Conservation (phyloP, 78 protist species). For the Dictyostelium discoideum region DNA sequence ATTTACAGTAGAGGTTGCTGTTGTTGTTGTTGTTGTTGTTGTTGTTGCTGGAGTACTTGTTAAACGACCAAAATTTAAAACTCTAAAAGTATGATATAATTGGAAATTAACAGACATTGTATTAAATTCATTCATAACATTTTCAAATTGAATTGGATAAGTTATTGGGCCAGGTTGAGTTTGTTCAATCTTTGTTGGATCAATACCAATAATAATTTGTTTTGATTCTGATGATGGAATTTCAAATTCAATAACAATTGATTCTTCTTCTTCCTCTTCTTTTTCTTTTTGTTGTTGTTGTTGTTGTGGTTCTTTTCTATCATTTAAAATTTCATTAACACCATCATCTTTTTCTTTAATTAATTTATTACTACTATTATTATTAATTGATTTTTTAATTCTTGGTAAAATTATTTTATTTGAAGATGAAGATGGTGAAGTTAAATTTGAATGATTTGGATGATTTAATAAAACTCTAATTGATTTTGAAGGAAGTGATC, state of each 20-base stretch:
- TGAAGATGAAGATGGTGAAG: slow-evolving; percentile 3
- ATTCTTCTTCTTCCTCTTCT: background rate
- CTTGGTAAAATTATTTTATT: background rate
- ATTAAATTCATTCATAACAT: slow-evolving; percentile 56
- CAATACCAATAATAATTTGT: slow-evolving; percentile 34
- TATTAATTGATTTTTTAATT: background rate
- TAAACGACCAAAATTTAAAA: slow-evolving; percentile 62
- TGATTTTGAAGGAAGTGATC: slow-evolving; percentile 41
- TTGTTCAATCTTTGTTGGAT: slow-evolving; percentile 67
- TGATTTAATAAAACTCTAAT: background rate
- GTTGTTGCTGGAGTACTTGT: background rate
- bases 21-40: background rate
- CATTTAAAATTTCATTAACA: background rate
- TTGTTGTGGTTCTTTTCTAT: background rate
- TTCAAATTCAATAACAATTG: slow-evolving; percentile 21
- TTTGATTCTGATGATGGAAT: slow-evolving; percentile 46
- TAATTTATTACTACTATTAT: background rate
- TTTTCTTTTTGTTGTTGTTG: too few species aligned
- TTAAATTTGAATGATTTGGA: background rate
- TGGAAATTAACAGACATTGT: background rate
- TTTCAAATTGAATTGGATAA: slow-evolving; percentile 43
- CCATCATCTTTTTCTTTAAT: background rate
- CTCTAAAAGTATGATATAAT: slow-evolving; percentile 44
- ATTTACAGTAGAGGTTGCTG: background rate
- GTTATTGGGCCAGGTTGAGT: slow-evolving; percentile 24